Base-by-base conservation (phyloP, 2,329 filamentous ascomycete species). In the Cytospora piceicola region DNA sequence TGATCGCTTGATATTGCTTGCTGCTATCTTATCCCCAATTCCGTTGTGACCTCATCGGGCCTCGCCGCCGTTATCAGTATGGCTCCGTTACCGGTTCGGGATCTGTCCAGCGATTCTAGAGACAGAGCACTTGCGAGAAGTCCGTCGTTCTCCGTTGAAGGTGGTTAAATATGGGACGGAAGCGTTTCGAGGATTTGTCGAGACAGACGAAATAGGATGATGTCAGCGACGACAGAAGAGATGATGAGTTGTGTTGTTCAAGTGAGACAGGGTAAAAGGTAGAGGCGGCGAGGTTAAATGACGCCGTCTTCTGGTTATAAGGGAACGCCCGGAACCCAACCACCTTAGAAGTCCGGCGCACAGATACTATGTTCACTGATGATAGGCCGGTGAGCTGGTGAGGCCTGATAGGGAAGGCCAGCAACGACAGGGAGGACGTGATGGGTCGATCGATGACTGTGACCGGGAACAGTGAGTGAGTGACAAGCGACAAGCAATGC, bases 381-480 rank as follows among this genome's bases (percentile, higher is more conserved):
- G 59, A 61, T 54, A 36, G 39, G 60, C 49, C 59, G 42, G 51
- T 55, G 59, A 55, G 36, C 42, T 51, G 46, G 36, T 42, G 52
- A 62, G 46, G 54, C 46, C 60, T 54, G 60, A 62, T 62, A 62
- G 60, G 60, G 52, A 62, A 56, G 60, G 60, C 60, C 59, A 34
- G 11, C 59, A 34, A 34, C 59, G 52, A 61, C 22, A 52, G 54
- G 30, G 51, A 51, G 54, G 59, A 46, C 54, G 17, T 24, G 24
- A 29, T 29, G 32, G 12, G n/a, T n/a, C n/a, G n/a, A n/a, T 34
- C 11, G 12, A n/a, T n/a, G 29, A 55, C 14, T 32, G 7, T 22
- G 29, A 29, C 9, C 22, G 56, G 39, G 56, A 58, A 36, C 24
- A 61, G 30, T n/a, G n/a, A n/a, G n/a, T n/a, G n/a, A n/a, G n/a